These are phyloP conservation scores for Phytopythium ostracodes DNA, from an alignment of 352 stramenopile species.

Conservation along the genomic window DNA sequence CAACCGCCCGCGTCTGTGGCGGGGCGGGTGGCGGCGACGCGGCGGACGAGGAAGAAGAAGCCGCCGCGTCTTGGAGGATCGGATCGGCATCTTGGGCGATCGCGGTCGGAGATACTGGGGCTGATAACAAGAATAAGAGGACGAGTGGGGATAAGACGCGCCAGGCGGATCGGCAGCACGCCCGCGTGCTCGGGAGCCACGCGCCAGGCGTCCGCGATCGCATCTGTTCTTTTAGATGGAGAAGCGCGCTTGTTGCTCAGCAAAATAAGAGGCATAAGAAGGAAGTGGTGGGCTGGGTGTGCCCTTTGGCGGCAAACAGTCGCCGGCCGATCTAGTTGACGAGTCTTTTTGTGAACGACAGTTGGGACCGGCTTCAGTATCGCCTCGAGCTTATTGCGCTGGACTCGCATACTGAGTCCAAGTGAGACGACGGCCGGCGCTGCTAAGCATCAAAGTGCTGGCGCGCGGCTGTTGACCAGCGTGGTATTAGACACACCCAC, in stretches of 20 bases:
- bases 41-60: no score
- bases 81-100: not conserved
- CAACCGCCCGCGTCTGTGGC: slow-evolving; percentile 11
- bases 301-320: not conserved
- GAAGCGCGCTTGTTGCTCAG: slow-evolving; percentile 2
- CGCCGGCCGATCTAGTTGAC: not conserved
- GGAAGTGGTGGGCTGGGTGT: not conserved
- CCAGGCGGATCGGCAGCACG: slow-evolving; percentile 3
- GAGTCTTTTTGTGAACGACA: not conserved
- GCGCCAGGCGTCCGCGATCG: not conserved
- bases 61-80: not conserved
- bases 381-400: no score
- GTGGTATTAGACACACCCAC: not conserved
- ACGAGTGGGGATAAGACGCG: not conserved
- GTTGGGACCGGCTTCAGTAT: not conserved
- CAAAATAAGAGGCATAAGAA: not conserved
- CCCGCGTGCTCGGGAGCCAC: not conserved
- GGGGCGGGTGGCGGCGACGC: no score
- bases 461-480: not conserved
- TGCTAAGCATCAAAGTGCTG: slow-evolving; percentile 6
- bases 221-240: not conserved
- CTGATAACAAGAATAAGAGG: not conserved
- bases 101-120: not conserved
- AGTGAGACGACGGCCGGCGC: no score
- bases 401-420: no score